Conservation (phyloP, 345 rosid genomes). For the Salix purpurea region DNA sequence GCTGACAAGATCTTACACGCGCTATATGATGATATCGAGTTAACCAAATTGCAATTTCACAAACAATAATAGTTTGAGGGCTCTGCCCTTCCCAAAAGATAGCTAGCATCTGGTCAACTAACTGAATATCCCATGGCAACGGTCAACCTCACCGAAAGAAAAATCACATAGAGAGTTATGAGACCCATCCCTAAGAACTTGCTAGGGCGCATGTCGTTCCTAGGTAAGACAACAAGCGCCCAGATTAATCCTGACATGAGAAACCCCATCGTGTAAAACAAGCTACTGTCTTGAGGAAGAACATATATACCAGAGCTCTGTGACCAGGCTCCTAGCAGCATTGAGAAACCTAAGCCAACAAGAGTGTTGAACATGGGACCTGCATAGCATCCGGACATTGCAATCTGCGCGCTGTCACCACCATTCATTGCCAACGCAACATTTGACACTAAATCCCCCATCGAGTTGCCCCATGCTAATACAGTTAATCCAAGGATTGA, state of each 20-base stretch:
- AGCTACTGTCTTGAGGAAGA: constrained; percentile 55
- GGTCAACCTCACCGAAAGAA: constrained; percentile 34
- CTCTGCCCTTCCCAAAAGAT: not conserved
- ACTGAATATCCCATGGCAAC: constrained; percentile 20
- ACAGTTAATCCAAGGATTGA: constrained; percentile 86
- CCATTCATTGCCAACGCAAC: constrained; percentile 72
- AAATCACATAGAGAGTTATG: constrained; percentile 35
- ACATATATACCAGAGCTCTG: constrained; percentile 46
- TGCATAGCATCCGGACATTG: constrained; percentile 85
- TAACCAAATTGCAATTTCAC: not conserved
- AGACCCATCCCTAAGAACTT: constrained; percentile 50
- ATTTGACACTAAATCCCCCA: constrained; percentile 90
- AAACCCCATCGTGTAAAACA: constrained; percentile 69
- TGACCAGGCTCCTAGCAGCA: constrained; percentile 74
- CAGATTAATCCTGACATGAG: constrained; percentile 54
- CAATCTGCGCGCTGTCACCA: constrained; percentile 74
- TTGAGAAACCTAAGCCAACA: constrained; percentile 64
- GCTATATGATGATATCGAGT: not conserved
- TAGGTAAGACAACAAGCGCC: constrained; percentile 58
- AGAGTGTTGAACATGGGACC: constrained; percentile 96
- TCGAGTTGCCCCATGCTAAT: constrained; percentile 90
- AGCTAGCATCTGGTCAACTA: not conserved
- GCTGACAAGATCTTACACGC: not conserved
- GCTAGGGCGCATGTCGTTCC: constrained; percentile 69
- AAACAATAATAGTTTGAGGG: not conserved